Percentiles rank a stretch among this genome's conserved stretches.
Conservation (phyloP, 2,329 filamentous ascomycete species). For the Aspergillus persii region DNA sequence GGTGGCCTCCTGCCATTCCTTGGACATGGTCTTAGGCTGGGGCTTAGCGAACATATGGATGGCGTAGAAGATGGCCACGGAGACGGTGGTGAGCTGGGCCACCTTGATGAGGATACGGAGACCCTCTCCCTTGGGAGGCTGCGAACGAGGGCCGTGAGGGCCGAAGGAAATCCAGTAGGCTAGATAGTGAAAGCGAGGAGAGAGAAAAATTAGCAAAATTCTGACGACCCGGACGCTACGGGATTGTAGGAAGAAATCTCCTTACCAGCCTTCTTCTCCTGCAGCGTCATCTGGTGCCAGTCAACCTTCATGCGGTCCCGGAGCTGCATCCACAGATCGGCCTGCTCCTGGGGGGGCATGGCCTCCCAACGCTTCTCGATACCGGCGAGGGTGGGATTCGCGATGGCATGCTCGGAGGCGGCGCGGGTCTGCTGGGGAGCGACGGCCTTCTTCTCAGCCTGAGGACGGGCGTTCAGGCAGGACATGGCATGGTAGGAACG, state of each 20-base stretch:
- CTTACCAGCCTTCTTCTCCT: constrained; percentile 99
- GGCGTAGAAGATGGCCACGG: constrained; percentile 67
- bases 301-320: constrained; percentile 98
- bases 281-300: constrained; percentile 90
- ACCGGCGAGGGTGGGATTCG: constrained; percentile 93
- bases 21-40: constrained; percentile 82
- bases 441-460: constrained; percentile 33
- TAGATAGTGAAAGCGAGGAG: constrained; percentile 42
- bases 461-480: constrained; percentile 37
- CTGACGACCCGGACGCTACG: constrained; percentile 1
- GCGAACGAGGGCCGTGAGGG: constrained; percentile 86
- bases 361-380: constrained; percentile 99
- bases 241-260: constrained; percentile 30
- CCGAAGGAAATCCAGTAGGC: constrained; percentile 99
- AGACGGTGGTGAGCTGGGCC: constrained; percentile 63
- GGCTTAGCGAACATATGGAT: constrained; percentile 71
- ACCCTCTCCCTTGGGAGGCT: constrained; percentile 78
- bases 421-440: constrained; percentile 52
- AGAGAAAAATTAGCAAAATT: constrained; percentile 23
- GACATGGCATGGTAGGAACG: constrained; percentile 32
- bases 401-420: constrained; percentile 84
- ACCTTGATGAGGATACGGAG: constrained; percentile 76
- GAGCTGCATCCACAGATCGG: constrained; percentile 97
- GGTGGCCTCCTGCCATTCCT: constrained; percentile 92
- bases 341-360: constrained; percentile 98